phyloP scores from a whole-genome alignment of 352 stramenopile species.

The Phytopythium chamaehyphon region DNA sequence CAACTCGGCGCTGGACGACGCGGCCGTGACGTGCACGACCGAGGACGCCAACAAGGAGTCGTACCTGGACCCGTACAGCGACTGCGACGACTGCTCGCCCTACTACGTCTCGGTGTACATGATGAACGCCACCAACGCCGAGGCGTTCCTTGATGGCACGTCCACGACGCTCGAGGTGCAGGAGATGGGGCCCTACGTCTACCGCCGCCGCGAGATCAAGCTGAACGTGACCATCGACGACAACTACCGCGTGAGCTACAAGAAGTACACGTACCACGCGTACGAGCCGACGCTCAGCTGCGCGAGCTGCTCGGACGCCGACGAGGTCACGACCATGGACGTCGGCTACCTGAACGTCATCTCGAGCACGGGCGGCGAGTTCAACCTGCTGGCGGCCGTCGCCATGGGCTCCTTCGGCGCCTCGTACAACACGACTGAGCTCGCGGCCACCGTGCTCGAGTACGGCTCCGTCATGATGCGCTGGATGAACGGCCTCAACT shows the following conservation, averaged over 20 bases:
- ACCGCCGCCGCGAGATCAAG: slow-evolving; percentile 57
- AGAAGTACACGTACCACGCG: slow-evolving; percentile 74
- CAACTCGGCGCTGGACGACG: slow-evolving; percentile 33
- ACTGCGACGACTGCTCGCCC: slow-evolving; percentile 73
- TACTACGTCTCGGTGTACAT: slow-evolving; percentile 67
- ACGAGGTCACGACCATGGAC: slow-evolving; percentile 58
- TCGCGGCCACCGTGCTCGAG: slow-evolving; percentile 22
- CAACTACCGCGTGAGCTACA: slow-evolving; percentile 60
- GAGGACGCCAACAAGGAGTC: slow-evolving; percentile 29
- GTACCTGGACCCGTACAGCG: slow-evolving; percentile 57
- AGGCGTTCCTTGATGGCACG: slow-evolving; percentile 39
- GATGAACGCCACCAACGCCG: slow-evolving; percentile 77
- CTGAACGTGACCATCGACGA: slow-evolving; percentile 59
- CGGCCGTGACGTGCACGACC: slow-evolving; percentile 35
- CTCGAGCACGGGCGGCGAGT: slow-evolving; percentile 50
- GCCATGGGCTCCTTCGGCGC: slow-evolving; percentile 41
- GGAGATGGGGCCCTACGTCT: slow-evolving; percentile 70
- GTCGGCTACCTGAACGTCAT: slow-evolving; percentile 70
- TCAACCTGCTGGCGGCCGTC: slow-evolving; percentile 42
- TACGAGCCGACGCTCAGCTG: slow-evolving; percentile 47
- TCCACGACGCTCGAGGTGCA: slow-evolving; percentile 52
- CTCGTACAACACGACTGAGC: slow-evolving; percentile 10
- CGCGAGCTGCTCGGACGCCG: slow-evolving; percentile 43
- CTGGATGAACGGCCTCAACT: slow-evolving; percentile 78
- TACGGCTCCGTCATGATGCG: slow-evolving; percentile 64